These are phyloP conservation scores for Hyphopichia buzzinii DNA, from an alignment of 1,139 yeast genomes.

Conservation along the genomic window DNA sequence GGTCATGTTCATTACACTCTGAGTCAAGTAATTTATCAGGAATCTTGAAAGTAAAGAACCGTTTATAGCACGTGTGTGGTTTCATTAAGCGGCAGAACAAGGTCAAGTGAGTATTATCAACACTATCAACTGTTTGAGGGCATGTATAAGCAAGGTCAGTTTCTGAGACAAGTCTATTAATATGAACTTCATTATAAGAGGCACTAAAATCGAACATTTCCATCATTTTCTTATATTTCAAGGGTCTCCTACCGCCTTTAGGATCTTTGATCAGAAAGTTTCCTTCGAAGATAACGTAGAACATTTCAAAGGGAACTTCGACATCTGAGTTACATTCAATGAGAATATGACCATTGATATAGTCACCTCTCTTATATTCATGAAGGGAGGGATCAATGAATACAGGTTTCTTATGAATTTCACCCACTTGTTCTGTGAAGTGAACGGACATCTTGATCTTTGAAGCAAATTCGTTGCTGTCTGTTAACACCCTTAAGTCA, in stretches of 20 bases:
- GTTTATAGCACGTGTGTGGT: slow-evolving; percentile 32
- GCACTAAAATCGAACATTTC: slow-evolving; percentile 48
- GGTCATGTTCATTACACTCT: slow-evolving; percentile 34
- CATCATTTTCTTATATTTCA: slow-evolving; percentile 24
- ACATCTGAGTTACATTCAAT: slow-evolving; percentile 25
- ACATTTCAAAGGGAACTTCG: slow-evolving; percentile 39
- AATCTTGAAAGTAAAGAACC: slow-evolving; percentile 42
- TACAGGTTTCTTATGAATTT: slow-evolving; percentile 24
- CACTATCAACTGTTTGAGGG: slow-evolving; percentile 19
- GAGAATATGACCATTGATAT: slow-evolving; percentile 34
- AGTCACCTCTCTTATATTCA: slow-evolving; percentile 44
- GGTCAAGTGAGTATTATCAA: slow-evolving; percentile 26
- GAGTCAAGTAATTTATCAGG: slow-evolving; percentile 41
- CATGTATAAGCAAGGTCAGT: slow-evolving; percentile 15
- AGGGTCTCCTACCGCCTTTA: slow-evolving; percentile 11
- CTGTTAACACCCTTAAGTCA: slow-evolving; percentile 32
- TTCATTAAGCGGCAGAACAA: slow-evolving; percentile 23
- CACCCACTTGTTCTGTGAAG: slow-evolving; percentile 39
- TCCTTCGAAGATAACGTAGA: slow-evolving; percentile 44
- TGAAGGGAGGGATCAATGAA: slow-evolving; percentile 31
- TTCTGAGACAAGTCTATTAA: slow-evolving; percentile 34
- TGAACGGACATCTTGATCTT: slow-evolving; percentile 26
- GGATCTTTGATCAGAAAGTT: slow-evolving; percentile 17
- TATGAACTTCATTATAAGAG: slow-evolving; percentile 31
- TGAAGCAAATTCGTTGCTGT: slow-evolving; percentile 25